Conservation (phyloP, 2,329 filamentous ascomycete genomes). For the Epichloe coenophiala region DNA sequence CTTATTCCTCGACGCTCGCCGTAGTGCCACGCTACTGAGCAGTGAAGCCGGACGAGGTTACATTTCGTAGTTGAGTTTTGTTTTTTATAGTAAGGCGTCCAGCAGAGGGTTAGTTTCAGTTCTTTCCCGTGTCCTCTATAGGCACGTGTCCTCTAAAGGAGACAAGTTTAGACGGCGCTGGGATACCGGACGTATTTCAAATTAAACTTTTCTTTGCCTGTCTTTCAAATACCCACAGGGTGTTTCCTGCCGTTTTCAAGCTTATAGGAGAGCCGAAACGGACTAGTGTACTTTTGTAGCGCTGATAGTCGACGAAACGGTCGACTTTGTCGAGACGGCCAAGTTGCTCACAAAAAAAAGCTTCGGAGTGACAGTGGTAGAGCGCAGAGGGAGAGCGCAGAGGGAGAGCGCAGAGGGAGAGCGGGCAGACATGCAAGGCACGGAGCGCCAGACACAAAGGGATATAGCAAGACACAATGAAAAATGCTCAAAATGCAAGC, state of each 20-base stretch:
- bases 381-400: background rate
- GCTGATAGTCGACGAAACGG: background rate
- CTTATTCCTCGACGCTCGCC: slow-evolving; percentile 68
- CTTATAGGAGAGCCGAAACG: background rate
- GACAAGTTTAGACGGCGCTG: background rate
- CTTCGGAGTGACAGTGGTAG: background rate
- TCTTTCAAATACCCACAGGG: background rate
- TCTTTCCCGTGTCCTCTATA: background rate
- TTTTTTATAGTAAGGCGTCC: background rate
- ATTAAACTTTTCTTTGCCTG: background rate
- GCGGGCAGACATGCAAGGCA: background rate
- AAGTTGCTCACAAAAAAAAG: background rate
- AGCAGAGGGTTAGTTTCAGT: background rate
- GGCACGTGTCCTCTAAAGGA: background rate
- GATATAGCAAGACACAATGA: slow-evolving; percentile 3
- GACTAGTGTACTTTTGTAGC: background rate
- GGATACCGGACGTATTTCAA: background rate
- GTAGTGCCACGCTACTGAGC: slow-evolving; percentile 58
- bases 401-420: background rate
- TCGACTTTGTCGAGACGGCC: background rate
- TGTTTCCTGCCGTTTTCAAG: background rate
- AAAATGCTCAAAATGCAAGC: background rate
- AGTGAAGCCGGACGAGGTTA: slow-evolving; percentile 51
- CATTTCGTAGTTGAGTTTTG: slow-evolving; percentile 32
- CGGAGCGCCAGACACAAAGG: slow-evolving; percentile 1